Evolutionary conservation across 306 rosid genomes (phyloP).

Genomic region (Rosa rugosa): DNA sequence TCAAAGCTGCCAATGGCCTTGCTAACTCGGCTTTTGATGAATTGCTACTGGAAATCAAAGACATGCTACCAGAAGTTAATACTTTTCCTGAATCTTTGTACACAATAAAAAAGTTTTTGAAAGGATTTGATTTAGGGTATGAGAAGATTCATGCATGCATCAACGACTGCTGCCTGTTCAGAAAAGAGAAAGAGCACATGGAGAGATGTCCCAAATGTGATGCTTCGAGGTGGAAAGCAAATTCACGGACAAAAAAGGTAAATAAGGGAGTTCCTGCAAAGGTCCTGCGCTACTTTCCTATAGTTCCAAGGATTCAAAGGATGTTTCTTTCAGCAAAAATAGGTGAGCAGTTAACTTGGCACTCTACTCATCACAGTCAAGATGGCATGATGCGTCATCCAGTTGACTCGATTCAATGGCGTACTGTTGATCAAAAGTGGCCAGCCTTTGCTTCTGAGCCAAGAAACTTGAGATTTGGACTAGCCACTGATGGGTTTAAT

Average conservation of each 20-base stretch:
- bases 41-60: not conserved
- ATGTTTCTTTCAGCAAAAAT: not conserved
- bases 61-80: not conserved
- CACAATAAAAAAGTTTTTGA: not conserved
- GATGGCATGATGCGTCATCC: not conserved
- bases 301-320: not conserved
- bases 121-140: not conserved
- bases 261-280: not conserved
- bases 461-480: not conserved
- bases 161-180: not conserved
- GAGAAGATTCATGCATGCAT: not conserved
- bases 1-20: not conserved
- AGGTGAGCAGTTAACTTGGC: not conserved
- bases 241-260: not conserved
- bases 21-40: not conserved
- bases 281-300: not conserved
- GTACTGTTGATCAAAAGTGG: not conserved
- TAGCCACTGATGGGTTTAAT: not conserved
- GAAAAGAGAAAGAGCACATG: not conserved
- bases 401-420: not conserved
- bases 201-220: not conserved
- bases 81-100: not conserved
- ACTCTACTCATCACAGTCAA: not conserved
- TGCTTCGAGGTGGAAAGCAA: not conserved
- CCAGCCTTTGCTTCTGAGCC: not conserved